Evolutionary conservation across 768 basidiomycete species (phyloP).

Genomic region (Cytidiella melzeri): DNA sequence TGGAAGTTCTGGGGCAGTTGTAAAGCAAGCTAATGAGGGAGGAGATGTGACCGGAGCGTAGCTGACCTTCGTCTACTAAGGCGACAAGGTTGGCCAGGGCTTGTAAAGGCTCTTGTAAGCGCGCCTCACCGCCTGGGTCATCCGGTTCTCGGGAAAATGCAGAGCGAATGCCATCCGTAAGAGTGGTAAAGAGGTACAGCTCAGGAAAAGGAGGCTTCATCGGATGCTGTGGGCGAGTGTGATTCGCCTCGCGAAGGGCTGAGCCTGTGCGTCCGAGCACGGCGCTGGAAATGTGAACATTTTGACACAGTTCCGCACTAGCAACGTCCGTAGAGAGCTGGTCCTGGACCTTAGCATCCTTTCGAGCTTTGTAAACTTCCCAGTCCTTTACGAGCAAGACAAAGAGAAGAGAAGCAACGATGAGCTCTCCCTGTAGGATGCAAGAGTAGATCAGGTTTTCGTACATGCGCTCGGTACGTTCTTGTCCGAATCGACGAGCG

Average conservation of each 20-base stretch:
- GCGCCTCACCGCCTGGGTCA: slow-evolving; percentile 3
- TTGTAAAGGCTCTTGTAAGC: slow-evolving; percentile 40
- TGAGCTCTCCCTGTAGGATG: slow-evolving; percentile 72
- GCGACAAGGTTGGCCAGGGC: slow-evolving; percentile 54
- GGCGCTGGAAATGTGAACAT: not conserved
- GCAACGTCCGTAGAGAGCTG: not conserved
- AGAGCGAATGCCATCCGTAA: slow-evolving; percentile 30
- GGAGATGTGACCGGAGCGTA: slow-evolving; percentile 40
- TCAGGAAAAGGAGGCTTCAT: slow-evolving; percentile 4
- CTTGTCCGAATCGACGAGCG: slow-evolving; percentile 49
- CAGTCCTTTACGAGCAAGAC: slow-evolving; percentile 59
- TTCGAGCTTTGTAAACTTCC: slow-evolving; percentile 29
- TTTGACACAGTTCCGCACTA: not conserved
- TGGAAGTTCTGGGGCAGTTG: slow-evolving; percentile 26
- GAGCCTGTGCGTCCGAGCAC: not conserved
- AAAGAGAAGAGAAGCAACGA: slow-evolving; percentile 69
- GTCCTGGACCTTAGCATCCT: not conserved
- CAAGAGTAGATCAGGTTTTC: slow-evolving; percentile 54
- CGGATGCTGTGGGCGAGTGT: not conserved
- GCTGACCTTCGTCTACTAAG: slow-evolving; percentile 42
- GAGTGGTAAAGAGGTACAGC: slow-evolving; percentile 5
- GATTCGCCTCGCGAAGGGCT: not conserved
- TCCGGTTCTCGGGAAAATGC: slow-evolving; percentile 25
- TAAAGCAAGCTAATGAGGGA: slow-evolving; percentile 43
- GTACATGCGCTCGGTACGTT: slow-evolving; percentile 56